Evolutionary conservation across 1,284 basidiomycete species (phyloP), one percentile per base, ranked within the genome.

Genomic region (Porodaedalea pini): DNA sequence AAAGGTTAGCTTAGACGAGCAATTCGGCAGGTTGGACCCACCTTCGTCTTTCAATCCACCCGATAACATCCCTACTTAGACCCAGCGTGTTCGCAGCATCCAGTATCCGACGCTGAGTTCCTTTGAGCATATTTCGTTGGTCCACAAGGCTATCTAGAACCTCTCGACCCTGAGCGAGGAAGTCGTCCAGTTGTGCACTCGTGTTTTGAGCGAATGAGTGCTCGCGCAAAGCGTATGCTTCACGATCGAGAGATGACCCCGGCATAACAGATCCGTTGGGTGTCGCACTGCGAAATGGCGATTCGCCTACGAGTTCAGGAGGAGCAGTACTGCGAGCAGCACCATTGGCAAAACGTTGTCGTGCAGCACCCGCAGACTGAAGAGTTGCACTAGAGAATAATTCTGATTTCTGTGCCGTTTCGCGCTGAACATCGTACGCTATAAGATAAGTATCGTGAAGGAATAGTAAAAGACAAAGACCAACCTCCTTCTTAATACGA

Each of bases 21-120:
- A 34, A n/a, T 31, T 31, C 43, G 37, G 19, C 48, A 4, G 70
- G 75, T 52, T 53, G 29, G 19, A 72, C 76, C 66, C 67, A 92
- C 87, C 92, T 95, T 70, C 94, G 78, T 64, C 86, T 81, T 69
- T 98, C 95, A 63, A 98, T 94, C 91, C 94, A 98, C 2, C 90
- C 85, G 70, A 98, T 97, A 23, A 95, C 94, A 69, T 95, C 83
- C 62, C 93, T 79, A 69, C 92, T 93, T 66, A 98, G 73, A 0
- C 95, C 95, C 49, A 98, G 72, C 15, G 93, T 95, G 72, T 97
- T 97, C 41, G 94, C 94, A 40, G 92, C 88, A 68, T 92, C 86
- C 57, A 96, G 71, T 49, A 98, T 71, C 58, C 90, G 79, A 63
- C 83, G 80, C 67, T 92, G 88, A 0, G 94, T 96, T 5, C 94